Evolutionary conservation across 208 protist genomes (phyloP), one percentile per base, ranked within the genome.

Genomic region (Crithidia expoeki): DNA sequence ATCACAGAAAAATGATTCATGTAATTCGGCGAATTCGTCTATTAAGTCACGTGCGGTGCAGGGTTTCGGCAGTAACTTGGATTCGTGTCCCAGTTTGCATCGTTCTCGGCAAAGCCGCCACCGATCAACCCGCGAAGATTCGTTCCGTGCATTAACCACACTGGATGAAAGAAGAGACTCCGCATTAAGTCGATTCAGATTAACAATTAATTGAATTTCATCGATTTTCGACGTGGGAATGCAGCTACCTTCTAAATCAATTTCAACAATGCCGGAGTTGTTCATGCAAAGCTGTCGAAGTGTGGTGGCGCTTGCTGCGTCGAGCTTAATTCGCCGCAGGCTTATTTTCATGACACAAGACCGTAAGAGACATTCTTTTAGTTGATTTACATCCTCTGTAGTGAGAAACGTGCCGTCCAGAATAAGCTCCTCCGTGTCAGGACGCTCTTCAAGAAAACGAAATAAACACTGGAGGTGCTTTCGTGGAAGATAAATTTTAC

Each of bases 381-480:
- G 57, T 27, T 46, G 25, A 16, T 71, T 50, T n/a, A 84, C 58
- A 30, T 88, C 75, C 1, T 70, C 59, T 2, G 59, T 68, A 14
- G 58, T 34, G 27, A 86, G 21, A 30, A 72, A 34, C 40, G 76
- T 70, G n/a, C 76, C 84, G 56, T 82, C 81, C 17, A 92, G 46
- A 65, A 83, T 62, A 5, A 92, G 55, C 27, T 80, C 75, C 46
- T 89, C 73, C 19, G 89, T 79, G 55, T 92, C 79, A 19, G 68
- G 72, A 4, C 79, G 79, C 27, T 84, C 51, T 50, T 79, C 63
- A 23, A 86, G 33, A 11, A 89, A 55, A 4, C 36, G 42, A 51
- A 89, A 44, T 16, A 92, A 28, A 42, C 72, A 79, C 36, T 52
- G 40, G 34, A 92, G 68, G 47, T 84, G 73, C 53, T 67, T 79